A percentile compares a stretch with the other conserved stretches of the same genome.
phyloP scores from a whole-genome alignment of 768 basidiomycete genomes.

The Xerocomellus intermedius region DNA sequence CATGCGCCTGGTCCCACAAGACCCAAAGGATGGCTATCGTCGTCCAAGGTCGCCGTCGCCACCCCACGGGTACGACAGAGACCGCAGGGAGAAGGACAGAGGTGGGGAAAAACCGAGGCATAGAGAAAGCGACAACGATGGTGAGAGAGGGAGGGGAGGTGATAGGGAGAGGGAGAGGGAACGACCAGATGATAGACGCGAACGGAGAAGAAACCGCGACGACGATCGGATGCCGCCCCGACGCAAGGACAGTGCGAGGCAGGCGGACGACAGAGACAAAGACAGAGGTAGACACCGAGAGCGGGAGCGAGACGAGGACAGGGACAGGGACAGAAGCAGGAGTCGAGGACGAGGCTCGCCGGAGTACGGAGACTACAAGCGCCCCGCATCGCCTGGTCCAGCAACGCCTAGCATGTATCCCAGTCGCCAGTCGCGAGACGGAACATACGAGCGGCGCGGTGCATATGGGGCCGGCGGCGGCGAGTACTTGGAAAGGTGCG shows the following conservation, averaged over 20 bases:
- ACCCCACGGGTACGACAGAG: constrained; percentile 31
- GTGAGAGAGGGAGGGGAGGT: not conserved
- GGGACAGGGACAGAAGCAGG: constrained; percentile 10
- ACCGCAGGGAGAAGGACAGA: constrained; percentile 29
- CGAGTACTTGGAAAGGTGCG: constrained; percentile 72
- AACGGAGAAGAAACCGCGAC: not conserved
- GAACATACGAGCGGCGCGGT: constrained; percentile 20
- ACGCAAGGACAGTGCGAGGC: constrained; percentile 1
- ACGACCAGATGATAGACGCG: not conserved
- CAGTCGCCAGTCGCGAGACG: constrained; percentile 26
- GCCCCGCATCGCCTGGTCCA: constrained; percentile 40
- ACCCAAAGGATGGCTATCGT: constrained; percentile 21
- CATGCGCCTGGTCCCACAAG: constrained; percentile 60
- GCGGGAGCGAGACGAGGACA: constrained; percentile 25
- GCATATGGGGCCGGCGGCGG: constrained; percentile 32
- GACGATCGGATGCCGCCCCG: constrained; percentile 4
- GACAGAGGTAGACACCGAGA: constrained; percentile 22
- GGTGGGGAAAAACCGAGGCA: constrained; percentile 27
- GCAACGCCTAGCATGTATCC: constrained; percentile 58
- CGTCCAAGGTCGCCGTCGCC: constrained; percentile 48
- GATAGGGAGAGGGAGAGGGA: not conserved
- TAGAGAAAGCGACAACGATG: constrained; percentile 19
- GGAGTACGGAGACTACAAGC: constrained; percentile 57
- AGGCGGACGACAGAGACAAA: constrained; percentile 17
- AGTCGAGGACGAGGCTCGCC: constrained; percentile 50